Conservation (phyloP, 495 filamentous ascomycete species). For the Mytilinidion resinicola region DNA sequence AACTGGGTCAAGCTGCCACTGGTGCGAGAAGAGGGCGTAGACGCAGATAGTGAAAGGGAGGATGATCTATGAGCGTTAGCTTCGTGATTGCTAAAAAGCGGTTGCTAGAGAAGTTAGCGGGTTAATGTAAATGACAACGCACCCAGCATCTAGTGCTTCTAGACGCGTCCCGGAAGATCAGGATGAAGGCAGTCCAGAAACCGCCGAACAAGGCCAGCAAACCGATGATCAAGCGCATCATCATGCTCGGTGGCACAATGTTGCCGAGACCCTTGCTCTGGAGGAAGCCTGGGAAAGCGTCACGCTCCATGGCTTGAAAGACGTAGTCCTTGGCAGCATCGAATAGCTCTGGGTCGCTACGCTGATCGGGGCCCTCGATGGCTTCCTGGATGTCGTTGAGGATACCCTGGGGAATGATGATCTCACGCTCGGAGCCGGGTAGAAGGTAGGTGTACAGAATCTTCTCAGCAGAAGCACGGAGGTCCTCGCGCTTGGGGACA, state of each 20-base stretch:
- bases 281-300: constrained; percentile 95
- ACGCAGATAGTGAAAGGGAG: constrained; percentile 88
- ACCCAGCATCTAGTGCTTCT: constrained; percentile 76
- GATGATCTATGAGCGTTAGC: constrained; percentile 55
- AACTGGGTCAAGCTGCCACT: constrained; percentile 88
- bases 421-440: constrained; percentile 88
- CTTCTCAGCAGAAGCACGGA: constrained; percentile 90
- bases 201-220: constrained; percentile 79
- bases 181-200: constrained; percentile 88
- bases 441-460: constrained; percentile 94
- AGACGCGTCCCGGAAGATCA: constrained; percentile 81
- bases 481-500: constrained; percentile 76
- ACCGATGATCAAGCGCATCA: constrained; percentile 78
- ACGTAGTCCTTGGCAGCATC: constrained; percentile 97
- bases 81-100: constrained; percentile 27
- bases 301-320: constrained; percentile 98
- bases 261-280: constrained; percentile 92
- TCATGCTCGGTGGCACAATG: constrained; percentile 77
- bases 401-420: constrained; percentile 82
- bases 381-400: constrained; percentile 69
- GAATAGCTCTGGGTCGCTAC: constrained; percentile 96
- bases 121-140: constrained; percentile 34
- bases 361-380: constrained; percentile 75
- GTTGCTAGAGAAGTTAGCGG: constrained; percentile 9
- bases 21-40: constrained; percentile 81